A percentile compares a stretch with the other conserved stretches of the same genome.
phyloP scores from a whole-genome alignment of 2,329 filamentous ascomycete genomes.

The Coniochaeta pulveracea region DNA sequence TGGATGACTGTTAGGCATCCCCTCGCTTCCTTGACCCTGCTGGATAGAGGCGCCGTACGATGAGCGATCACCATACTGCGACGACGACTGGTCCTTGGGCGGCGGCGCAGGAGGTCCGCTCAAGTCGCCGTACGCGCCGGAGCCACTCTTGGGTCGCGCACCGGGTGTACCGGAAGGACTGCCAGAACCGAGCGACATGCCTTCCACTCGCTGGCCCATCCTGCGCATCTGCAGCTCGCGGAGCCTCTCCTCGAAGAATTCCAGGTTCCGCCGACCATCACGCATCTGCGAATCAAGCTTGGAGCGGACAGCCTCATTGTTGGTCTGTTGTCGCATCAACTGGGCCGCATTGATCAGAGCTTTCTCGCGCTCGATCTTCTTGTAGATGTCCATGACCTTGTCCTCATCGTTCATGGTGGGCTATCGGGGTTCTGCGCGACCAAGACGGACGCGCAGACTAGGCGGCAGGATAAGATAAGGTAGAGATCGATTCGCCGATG shows the following conservation, averaged over 20 bases:
- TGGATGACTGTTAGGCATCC: slow-evolving; percentile 73
- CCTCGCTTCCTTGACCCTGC: slow-evolving; percentile 46
- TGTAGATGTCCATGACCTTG: slow-evolving; percentile 68
- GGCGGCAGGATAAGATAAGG: no score
- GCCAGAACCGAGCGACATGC: slow-evolving; percentile 52
- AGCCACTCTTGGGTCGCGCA: slow-evolving; percentile 31
- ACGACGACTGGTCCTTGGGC: slow-evolving; percentile 52
- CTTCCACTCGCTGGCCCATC: slow-evolving; percentile 55
- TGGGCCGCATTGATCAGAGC: slow-evolving; percentile 88
- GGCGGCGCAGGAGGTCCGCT: slow-evolving; percentile 51
- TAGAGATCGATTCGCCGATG: no score
- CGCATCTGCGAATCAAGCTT: slow-evolving; percentile 89
- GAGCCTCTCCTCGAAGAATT: slow-evolving; percentile 91
- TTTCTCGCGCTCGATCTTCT: slow-evolving; percentile 97
- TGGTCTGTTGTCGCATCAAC: slow-evolving; percentile 90
- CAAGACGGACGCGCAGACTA: slow-evolving; percentile 8
- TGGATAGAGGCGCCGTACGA: slow-evolving; percentile 48
- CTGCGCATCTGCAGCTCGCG: slow-evolving; percentile 77
- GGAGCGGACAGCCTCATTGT: slow-evolving; percentile 84
- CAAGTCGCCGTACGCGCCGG: slow-evolving; percentile 30
- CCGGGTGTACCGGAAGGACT: slow-evolving; percentile 20
- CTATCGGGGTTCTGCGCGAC: slow-evolving; percentile 7
- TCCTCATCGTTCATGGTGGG: slow-evolving; percentile 49
- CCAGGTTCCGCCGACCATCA: slow-evolving; percentile 83
- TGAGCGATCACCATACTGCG: slow-evolving; percentile 33